Conservation (phyloP, 768 basidiomycete species). For the Lactifluus echinatus region DNA sequence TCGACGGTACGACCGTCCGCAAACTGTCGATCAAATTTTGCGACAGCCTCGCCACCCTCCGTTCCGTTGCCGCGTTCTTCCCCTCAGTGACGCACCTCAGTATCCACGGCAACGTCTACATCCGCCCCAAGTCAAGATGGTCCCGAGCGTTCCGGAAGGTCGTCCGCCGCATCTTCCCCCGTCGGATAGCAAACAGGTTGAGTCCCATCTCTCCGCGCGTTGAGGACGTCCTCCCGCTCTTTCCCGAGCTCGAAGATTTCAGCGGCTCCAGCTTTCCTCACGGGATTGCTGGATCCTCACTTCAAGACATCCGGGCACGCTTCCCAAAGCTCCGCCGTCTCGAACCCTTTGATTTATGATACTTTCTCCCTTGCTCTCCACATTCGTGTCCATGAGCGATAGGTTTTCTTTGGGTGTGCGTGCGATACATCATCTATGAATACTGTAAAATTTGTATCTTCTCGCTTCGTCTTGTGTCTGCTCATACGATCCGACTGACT, state of each 20-base stretch:
- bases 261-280: conserved; percentile 14
- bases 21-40: conserved; percentile 16
- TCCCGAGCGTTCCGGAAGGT: conserved; percentile 1
- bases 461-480: neutral
- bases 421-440: neutral
- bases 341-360: conserved; percentile 12
- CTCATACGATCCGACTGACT: neutral
- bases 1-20: conserved; percentile 12
- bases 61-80: conserved; percentile 15
- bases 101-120: conserved; percentile 12
- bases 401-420: neutral
- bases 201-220: conserved; percentile 12
- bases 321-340: conserved; percentile 18
- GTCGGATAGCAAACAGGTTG: conserved; percentile 8
- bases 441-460: neutral
- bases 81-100: conserved; percentile 16
- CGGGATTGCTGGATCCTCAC: conserved; percentile 10
- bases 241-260: conserved; percentile 17
- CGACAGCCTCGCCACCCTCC: conserved; percentile 14
- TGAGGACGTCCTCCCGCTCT: conserved; percentile 16
- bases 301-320: conserved; percentile 13
- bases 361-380: neutral
- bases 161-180: conserved; percentile 6
- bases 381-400: too few species aligned
- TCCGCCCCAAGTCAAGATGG: conserved; percentile 10